Conservation (phyloP, 805 yeast genomes). For the Candida palmyrensis region DNA sequence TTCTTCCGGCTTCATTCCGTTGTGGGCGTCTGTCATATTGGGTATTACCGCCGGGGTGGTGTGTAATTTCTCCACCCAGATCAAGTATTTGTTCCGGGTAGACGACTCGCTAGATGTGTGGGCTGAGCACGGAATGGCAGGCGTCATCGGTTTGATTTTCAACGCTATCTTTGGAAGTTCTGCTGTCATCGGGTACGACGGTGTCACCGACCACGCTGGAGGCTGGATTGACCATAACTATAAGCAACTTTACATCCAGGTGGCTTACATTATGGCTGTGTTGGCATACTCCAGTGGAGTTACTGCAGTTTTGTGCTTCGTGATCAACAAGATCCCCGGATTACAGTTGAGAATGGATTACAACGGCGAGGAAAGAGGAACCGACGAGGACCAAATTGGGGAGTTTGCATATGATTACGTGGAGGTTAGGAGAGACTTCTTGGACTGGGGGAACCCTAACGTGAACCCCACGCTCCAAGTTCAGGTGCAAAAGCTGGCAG, state of each 20-base stretch:
- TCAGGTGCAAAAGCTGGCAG: neutral
- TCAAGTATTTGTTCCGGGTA: conserved; percentile 73
- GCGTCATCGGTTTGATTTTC: conserved; percentile 83
- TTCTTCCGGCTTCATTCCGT: conserved; percentile 82
- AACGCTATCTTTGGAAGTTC: conserved; percentile 85
- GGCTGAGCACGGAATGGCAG: conserved; percentile 99
- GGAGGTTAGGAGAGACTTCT: conserved; percentile 90
- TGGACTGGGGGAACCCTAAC: conserved; percentile 44
- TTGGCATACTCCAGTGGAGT: conserved; percentile 71
- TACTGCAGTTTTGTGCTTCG: conserved; percentile 71
- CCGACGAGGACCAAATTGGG: conserved; percentile 96
- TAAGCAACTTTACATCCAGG: conserved; percentile 86
- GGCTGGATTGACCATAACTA: conserved; percentile 92
- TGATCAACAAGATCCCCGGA: conserved; percentile 75
- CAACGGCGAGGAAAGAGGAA: conserved; percentile 81
- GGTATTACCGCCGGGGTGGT: conserved; percentile 77
- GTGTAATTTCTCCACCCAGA: conserved; percentile 86
- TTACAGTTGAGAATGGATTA: conserved; percentile 74
- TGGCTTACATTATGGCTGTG: conserved; percentile 75
- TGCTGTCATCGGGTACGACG: conserved; percentile 88
- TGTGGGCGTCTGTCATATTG: conserved; percentile 84
- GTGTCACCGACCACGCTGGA: conserved; percentile 75
- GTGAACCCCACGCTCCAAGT: conserved; percentile 6
- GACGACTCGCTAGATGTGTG: conserved; percentile 93
- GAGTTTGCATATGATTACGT: conserved; percentile 99